These are phyloP conservation scores for Pythium utonaiense DNA, from an alignment of 352 stramenopile species.

Conservation along the genomic window DNA sequence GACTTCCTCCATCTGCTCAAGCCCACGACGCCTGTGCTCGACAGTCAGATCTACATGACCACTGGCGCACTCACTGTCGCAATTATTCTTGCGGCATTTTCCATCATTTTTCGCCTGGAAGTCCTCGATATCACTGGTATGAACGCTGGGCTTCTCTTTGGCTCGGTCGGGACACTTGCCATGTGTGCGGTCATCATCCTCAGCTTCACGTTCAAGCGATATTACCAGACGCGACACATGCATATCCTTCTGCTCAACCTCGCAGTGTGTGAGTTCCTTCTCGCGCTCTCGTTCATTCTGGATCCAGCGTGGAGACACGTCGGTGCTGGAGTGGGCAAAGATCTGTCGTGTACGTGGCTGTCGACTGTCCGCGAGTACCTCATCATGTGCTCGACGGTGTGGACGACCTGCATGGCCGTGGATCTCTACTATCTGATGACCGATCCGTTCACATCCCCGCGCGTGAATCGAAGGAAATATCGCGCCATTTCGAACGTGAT, in stretches of 20 bases:
- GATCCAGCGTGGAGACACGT: conserved; percentile 52
- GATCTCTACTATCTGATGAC: conserved; percentile 79
- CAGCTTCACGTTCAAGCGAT: conserved; percentile 43
- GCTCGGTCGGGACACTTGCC: conserved; percentile 47
- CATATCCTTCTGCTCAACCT: conserved; percentile 70
- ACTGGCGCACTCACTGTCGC: conserved; percentile 36
- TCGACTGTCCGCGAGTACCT: conserved; percentile 66
- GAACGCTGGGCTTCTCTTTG: conserved; percentile 61
- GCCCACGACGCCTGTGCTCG: conserved; percentile 22
- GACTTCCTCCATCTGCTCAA: conserved; percentile 26
- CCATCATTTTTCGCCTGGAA: conserved; percentile 40
- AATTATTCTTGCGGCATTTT: conserved; percentile 39
- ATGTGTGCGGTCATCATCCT: conserved; percentile 59
- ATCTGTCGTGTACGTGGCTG: conserved; percentile 50
- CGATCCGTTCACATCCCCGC: conserved; percentile 74
- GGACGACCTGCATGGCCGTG: conserved; percentile 67
- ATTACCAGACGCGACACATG: conserved; percentile 59
- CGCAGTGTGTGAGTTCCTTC: conserved; percentile 51
- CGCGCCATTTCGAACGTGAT: conserved; percentile 43
- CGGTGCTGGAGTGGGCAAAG: conserved; percentile 32
- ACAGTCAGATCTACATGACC: conserved; percentile 41
- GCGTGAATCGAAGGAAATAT: conserved; percentile 66
- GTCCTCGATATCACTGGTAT: conserved; percentile 43
- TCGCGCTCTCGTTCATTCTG: conserved; percentile 69
- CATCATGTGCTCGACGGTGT: conserved; percentile 70